Evolutionary conservation across 306 rosid species (phyloP), one percentile per base, ranked within the genome.

Genomic region (Prinsepia uniflora): DNA sequence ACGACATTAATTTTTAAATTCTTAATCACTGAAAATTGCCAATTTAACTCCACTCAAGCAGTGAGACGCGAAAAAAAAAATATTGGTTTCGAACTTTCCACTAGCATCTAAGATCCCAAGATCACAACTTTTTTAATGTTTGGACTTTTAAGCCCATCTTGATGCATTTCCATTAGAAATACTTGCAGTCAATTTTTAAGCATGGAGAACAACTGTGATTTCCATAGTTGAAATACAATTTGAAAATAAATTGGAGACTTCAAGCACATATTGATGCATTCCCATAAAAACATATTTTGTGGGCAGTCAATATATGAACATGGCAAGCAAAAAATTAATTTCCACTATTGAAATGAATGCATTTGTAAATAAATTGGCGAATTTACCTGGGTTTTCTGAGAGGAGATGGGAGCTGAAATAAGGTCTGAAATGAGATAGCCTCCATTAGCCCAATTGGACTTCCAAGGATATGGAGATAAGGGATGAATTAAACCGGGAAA

Each of bases 381-480:
- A n/a, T 19, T 43, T 41, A 63, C 79, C 80, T 71, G 42, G 71
- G 43, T 56, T 57, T 48, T 52, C 56, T 44, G 46, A 18, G 30
- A 67, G 68, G 9, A 8, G 45, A 40, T 22, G 71, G 81, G 43
- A 80, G 59, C 1, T 70, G 72, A 41, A 66, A 43, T 40, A 71
- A 39, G 73, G 13, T 65, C 59, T 42, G 76, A 43, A 56, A 52
- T 10, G 73, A 48, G 63, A 72, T 72, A 76, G 68, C 48, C n/a
- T 73, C 75, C 84, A 81, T 80, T 54, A 30, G 64, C 12, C 24
- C 7, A n/a, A 9, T 12, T 19, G 43, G 34, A 5, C 72, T 19
- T n/a, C 10, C 10, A 47, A 42, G 52, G 50, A 30, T 46, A 47
- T 17, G 30, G 53, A 42, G 74, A 64, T 43, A 64, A 44, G 0